Base-by-base conservation (phyloP, 2,329 filamentous ascomycete species). In the Colletotrichum somersetense region DNA sequence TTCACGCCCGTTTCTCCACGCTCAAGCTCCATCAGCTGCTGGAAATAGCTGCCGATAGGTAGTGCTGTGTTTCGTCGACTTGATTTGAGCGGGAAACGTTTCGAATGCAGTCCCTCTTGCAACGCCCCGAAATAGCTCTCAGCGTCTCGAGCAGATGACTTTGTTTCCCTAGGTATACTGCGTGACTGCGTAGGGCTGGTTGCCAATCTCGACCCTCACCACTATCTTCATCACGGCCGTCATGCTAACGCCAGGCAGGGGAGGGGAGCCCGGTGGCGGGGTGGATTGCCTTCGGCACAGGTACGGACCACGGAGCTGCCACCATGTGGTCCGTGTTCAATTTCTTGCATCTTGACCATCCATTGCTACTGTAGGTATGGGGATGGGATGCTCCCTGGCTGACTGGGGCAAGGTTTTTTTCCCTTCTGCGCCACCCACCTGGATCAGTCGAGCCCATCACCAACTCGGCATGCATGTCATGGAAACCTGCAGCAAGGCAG, bases 271-370 rank as follows among this genome's bases (percentile, higher is more conserved):
- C n/a, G n/a, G n/a, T n/a, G n/a, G n/a, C n/a, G n/a, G n/a, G n/a
- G n/a, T 30, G 26, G 26, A 30, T 30, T 30, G 26, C 26, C 26
- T 30, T 30, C 26, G 26, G 26, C 3, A 30, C 26, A 30, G 20
- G 20, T 16, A 16, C 8, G 46, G n/a, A 48, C 46, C 46, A 48
- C 10, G 20, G 8, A 23, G 46, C 46, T 23, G 20, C 64, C 67
- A 57, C 63, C 57, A 48, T 67, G 57, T 67, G 63, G 56, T 20
- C 55, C 46, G 63, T 30, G 50, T 62, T 57, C 63, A n/a, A 50
- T 67, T 46, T 71, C 68, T 67, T 67, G 63, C 68, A 71, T 62
- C 68, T 35, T 71, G 64, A 67, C 66, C 48, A 52, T 42, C 30
- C 30, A 30, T 26, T 40, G 12, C 57, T 33, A 26, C 56, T 66